These are phyloP conservation scores for Ambrosiella cleistominuta DNA, from an alignment of 2,329 filamentous ascomycete species.

Conservation along the genomic window DNA sequence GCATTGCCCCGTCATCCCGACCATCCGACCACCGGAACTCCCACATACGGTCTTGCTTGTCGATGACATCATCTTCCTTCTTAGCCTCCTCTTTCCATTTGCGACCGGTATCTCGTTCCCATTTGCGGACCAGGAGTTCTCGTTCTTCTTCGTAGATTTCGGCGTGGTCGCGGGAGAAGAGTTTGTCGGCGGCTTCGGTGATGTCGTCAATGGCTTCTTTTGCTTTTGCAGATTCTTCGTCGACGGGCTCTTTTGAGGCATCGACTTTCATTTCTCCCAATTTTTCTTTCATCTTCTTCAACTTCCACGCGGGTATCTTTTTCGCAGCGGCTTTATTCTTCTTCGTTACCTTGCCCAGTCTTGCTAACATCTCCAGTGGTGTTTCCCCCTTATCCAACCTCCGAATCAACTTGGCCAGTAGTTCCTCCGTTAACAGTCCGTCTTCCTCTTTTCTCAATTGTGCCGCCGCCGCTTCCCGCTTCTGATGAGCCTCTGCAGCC, in stretches of 20 bases:
- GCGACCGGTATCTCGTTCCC: constrained; percentile 69
- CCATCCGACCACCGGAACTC: constrained; percentile 88
- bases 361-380: constrained; percentile 67
- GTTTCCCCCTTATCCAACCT: constrained; percentile 69
- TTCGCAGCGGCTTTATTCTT: constrained; percentile 33
- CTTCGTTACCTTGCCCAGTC: constrained; percentile 52
- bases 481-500: constrained; percentile 74
- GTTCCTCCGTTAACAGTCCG: constrained; percentile 51
- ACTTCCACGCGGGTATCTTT: constrained; percentile 48
- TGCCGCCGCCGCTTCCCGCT: constrained; percentile 59
- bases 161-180: constrained; percentile 64
- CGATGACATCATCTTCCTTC: constrained; percentile 16
- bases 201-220: constrained; percentile 63
- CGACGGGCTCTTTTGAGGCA: constrained; percentile 30
- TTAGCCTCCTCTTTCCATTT: constrained; percentile 47
- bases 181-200: constrained; percentile 74
- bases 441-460: constrained; percentile 59
- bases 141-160: constrained; percentile 88
- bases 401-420: constrained; percentile 55
- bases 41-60: constrained; percentile 39
- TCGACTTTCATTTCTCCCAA: constrained; percentile 54
- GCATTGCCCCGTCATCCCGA: constrained; percentile 52
- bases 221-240: constrained; percentile 51
- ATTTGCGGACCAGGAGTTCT: constrained; percentile 69
- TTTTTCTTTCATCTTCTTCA: constrained; percentile 45